Percentiles rank a stretch among this genome's conserved stretches.
phyloP scores from a whole-genome alignment of 208 protist genomes.

The Acanthamoeba royreba region DNA sequence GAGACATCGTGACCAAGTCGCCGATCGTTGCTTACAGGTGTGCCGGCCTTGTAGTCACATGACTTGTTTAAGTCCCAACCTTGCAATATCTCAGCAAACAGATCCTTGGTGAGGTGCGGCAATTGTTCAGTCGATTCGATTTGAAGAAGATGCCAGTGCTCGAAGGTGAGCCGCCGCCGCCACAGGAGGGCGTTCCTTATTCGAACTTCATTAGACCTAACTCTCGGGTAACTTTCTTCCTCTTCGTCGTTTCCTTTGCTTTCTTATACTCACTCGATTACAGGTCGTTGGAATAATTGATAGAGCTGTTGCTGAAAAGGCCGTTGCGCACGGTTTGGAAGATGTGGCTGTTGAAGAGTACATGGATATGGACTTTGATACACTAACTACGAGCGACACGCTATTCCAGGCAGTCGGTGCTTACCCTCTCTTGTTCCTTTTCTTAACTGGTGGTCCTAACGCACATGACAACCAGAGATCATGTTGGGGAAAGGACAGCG shows the following conservation, averaged over 20 bases:
- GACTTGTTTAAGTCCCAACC: not conserved
- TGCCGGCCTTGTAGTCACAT: not conserved
- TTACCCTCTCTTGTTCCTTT: not conserved
- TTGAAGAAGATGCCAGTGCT: slow-evolving; percentile 38
- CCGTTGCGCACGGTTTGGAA: not conserved
- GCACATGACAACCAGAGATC: not conserved
- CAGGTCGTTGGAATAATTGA: slow-evolving; percentile 30
- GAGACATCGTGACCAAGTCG: not conserved
- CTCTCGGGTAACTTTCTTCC: not conserved
- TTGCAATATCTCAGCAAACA: not conserved
- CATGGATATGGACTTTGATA: slow-evolving; percentile 29
- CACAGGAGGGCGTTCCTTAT: not conserved
- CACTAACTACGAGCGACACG: not conserved
- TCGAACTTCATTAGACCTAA: not conserved
- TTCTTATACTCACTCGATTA: too few relatives aligned
- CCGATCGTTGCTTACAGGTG: slow-evolving; percentile 38
- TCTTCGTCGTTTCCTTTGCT: not conserved
- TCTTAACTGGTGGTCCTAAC: not conserved
- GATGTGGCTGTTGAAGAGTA: slow-evolving; percentile 22
- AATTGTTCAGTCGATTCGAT: slow-evolving; percentile 8
- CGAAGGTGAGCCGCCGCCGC: not conserved
- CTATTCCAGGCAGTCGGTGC: slow-evolving; percentile 19
- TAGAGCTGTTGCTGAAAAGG: slow-evolving; percentile 18
- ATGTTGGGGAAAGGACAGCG: slow-evolving; percentile 17
- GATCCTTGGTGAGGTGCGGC: not conserved